These are phyloP conservation scores for Talaromyces marneffei DNA, from an alignment of 2,329 filamentous ascomycete genomes.

Conservation along the genomic window DNA sequence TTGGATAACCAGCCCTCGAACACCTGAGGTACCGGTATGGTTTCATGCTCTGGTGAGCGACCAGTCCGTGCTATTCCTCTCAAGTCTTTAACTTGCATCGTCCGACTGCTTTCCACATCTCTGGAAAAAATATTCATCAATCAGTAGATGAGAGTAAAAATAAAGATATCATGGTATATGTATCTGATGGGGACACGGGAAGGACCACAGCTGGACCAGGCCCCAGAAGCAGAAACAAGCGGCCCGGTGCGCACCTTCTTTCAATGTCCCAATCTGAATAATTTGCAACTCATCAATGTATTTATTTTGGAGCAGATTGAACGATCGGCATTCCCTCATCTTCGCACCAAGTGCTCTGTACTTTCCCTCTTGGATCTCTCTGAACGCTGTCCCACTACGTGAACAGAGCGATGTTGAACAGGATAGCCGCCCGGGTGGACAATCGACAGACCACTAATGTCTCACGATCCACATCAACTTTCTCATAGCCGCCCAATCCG, in stretches of 20 bases:
- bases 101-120: not conserved
- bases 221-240: not conserved
- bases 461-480: not conserved
- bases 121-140: too few species aligned
- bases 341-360: too few species aligned
- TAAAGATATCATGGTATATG: not conserved
- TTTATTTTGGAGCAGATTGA: not conserved
- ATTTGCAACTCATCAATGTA: not conserved
- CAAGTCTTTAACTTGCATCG: not conserved
- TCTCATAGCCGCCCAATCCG: not conserved
- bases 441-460: not conserved
- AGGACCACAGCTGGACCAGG: not conserved
- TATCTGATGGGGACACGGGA: not conserved
- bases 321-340: too few species aligned
- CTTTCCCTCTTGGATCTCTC: not conserved
- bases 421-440: not conserved
- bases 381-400: not conserved
- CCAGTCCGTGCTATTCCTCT: not conserved
- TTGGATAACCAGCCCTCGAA: too few species aligned
- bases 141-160: too few species aligned
- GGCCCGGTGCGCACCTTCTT: not conserved
- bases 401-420: not conserved
- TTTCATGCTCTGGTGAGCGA: not conserved
- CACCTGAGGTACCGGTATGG: too few species aligned
- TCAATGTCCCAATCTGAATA: not conserved